phyloP scores from a whole-genome alignment of 2,329 filamentous ascomycete genomes.

The Zymoseptoria ardabiliae region DNA sequence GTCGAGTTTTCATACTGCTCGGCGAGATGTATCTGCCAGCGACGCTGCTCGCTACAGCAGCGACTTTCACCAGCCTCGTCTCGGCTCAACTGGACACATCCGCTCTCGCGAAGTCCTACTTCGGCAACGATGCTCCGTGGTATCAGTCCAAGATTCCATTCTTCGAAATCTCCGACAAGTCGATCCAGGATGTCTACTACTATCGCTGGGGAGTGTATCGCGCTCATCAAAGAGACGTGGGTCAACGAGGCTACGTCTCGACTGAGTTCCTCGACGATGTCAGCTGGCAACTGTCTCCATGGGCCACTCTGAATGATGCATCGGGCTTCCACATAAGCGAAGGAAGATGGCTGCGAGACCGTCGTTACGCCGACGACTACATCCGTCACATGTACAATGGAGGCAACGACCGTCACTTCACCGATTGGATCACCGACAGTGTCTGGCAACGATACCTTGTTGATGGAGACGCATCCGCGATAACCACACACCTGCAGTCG shows the following conservation, averaged over 20 bases:
- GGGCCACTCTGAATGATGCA: constrained; percentile 39
- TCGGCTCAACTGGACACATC: constrained; percentile 20
- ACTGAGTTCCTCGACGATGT: constrained; percentile 41
- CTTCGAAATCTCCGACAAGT: constrained; percentile 34
- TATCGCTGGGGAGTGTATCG: constrained; percentile 41
- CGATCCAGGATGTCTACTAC: constrained; percentile 37
- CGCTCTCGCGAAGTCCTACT: constrained; percentile 29
- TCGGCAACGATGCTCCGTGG: constrained; percentile 37
- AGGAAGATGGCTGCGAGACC: constrained; percentile 40
- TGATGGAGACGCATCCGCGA: constrained; percentile 32
- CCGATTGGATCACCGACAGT: constrained; percentile 37
- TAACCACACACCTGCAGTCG: constrained; percentile 27
- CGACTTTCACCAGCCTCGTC: background rate
- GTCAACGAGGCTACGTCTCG: constrained; percentile 37
- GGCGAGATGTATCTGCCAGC: background rate
- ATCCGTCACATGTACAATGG: constrained; percentile 37
- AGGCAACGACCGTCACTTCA: constrained; percentile 38
- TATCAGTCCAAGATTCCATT: constrained; percentile 34
- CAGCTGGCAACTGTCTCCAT: constrained; percentile 37
- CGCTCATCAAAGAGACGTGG: constrained; percentile 39
- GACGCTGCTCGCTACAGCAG: background rate
- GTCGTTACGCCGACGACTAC: constrained; percentile 40
- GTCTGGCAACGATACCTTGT: constrained; percentile 38
- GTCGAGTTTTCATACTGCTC: background rate
- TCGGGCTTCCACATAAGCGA: constrained; percentile 40